These are phyloP conservation scores for Musa troglodytarum DNA, from an alignment of 176 grass and related monocot species.

Conservation along the genomic window DNA sequence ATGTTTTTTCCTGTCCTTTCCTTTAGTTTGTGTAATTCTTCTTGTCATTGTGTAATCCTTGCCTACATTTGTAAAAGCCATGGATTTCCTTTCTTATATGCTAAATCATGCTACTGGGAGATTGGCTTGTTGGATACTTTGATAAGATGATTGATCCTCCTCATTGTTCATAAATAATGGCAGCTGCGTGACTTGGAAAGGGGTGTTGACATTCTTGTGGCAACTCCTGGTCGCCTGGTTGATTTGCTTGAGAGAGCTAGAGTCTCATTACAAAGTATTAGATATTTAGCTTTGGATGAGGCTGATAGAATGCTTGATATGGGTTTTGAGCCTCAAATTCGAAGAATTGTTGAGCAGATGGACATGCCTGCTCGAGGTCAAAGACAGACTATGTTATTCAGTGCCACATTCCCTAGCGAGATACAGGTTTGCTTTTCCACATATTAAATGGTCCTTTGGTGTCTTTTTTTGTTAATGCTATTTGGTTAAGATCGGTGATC, in stretches of 20 bases:
- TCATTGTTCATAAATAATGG: slow-evolving; percentile 1
- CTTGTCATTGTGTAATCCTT: too few relatives aligned
- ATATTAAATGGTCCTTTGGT: not conserved
- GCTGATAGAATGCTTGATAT: slow-evolving; percentile 98
- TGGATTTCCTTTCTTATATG: too few relatives aligned
- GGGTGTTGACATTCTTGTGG: slow-evolving; percentile 95
- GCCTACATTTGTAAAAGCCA: too few relatives aligned
- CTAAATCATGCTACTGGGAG: not conserved
- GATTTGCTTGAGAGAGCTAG: slow-evolving; percentile 89
- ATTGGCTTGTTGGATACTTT: not conserved
- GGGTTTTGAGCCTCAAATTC: slow-evolving; percentile 96
- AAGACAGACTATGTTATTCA: slow-evolving; percentile 94
- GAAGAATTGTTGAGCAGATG: slow-evolving; percentile 89
- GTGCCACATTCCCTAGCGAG: slow-evolving; percentile 90
- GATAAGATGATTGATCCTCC: not conserved
- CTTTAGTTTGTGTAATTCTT: too few relatives aligned
- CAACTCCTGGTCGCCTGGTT: slow-evolving; percentile 90
- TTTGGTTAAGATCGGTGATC: not conserved
- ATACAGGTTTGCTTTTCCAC: slow-evolving; percentile 60
- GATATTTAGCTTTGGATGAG: slow-evolving; percentile 80
- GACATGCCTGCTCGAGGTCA: slow-evolving; percentile 76
- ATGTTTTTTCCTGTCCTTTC: too few relatives aligned
- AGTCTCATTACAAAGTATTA: slow-evolving; percentile 84
- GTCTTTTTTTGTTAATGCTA: not conserved
- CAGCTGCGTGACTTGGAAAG: slow-evolving; percentile 86